Evolutionary conservation across 352 stramenopile species (phyloP).

Genomic region (Peronospora belbahrii): DNA sequence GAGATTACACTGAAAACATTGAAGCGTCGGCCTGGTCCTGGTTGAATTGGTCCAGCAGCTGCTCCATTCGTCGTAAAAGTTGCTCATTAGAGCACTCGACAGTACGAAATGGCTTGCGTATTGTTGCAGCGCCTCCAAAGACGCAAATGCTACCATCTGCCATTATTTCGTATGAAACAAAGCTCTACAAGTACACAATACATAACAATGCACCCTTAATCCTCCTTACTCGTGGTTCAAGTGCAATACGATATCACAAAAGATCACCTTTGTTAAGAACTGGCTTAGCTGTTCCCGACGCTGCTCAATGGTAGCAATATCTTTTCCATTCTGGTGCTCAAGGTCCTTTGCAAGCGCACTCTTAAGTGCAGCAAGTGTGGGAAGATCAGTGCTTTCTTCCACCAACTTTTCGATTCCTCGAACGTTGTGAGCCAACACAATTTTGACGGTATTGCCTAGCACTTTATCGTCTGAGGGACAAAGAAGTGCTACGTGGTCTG

Average conservation of each 20-base stretch:
- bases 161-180: slow-evolving; percentile 17
- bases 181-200: slow-evolving; percentile 8
- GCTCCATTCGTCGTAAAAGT: slow-evolving; percentile 33
- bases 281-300: slow-evolving; percentile 7
- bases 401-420: slow-evolving; percentile 6
- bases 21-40: slow-evolving; percentile 14
- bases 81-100: slow-evolving; percentile 41
- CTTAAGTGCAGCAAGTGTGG: slow-evolving; percentile 15
- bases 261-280: slow-evolving; percentile 21
- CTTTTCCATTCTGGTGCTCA: neutral
- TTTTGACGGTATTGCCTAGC: slow-evolving; percentile 21
- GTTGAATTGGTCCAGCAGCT: slow-evolving; percentile 26
- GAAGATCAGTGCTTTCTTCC: slow-evolving; percentile 6
- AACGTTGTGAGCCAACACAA: slow-evolving; percentile 31
- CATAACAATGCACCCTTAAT: too few species aligned
- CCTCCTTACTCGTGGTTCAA: neutral
- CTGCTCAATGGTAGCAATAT: neutral
- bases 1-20: neutral
- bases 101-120: slow-evolving; percentile 29
- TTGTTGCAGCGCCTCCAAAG: slow-evolving; percentile 42
- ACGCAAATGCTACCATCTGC: slow-evolving; percentile 19
- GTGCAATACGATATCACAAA: neutral
- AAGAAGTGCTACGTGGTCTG: slow-evolving; percentile 40
- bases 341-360: slow-evolving; percentile 1
- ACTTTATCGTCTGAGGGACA: neutral